phyloP scores from a whole-genome alignment of 2,329 filamentous ascomycete species.

The Apiospora arundinis region DNA sequence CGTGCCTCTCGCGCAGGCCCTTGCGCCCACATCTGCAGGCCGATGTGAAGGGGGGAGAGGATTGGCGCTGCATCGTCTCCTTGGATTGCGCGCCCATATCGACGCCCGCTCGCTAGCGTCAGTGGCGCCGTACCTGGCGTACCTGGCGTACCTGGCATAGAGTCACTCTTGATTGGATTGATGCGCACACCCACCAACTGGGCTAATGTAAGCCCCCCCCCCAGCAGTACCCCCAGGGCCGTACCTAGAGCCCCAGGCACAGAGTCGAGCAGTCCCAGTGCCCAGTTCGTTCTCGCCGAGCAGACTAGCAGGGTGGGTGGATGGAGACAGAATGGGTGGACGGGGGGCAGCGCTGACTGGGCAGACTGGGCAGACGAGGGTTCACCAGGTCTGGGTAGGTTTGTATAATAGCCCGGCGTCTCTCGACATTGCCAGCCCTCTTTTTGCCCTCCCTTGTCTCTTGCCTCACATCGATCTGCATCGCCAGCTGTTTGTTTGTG shows the following conservation, averaged over 20 bases:
- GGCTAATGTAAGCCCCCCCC: constrained; percentile 7
- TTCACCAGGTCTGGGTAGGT: not conserved
- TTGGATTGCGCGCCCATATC: not conserved
- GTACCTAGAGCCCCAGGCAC: too few species aligned
- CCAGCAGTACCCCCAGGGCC: not conserved
- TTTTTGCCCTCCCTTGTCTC: not conserved
- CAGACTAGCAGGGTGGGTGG: not conserved
- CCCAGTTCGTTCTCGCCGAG: too few species aligned
- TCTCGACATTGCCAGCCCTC: not conserved
- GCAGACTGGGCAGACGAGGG: too few species aligned
- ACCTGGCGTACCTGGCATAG: not conserved
- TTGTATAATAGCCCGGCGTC: not conserved
- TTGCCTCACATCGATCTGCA: constrained; percentile 8
- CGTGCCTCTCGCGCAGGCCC: not conserved
- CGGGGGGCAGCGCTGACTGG: too few species aligned
- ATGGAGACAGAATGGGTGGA: not conserved
- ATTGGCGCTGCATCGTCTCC: not conserved
- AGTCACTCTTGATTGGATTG: not conserved
- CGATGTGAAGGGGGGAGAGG: not conserved
- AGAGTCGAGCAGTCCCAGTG: too few species aligned
- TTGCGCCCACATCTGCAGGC: constrained; percentile 1
- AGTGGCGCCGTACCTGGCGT: constrained; percentile 10
- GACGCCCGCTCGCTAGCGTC: constrained; percentile 7
- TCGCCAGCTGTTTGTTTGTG: constrained; percentile 10
- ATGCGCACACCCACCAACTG: constrained; percentile 5